Percentiles rank a stretch among this genome's conserved stretches.
These are phyloP conservation scores for Podospora pseudopauciseta DNA, from an alignment of 495 filamentous ascomycete species.

Conservation along the genomic window DNA sequence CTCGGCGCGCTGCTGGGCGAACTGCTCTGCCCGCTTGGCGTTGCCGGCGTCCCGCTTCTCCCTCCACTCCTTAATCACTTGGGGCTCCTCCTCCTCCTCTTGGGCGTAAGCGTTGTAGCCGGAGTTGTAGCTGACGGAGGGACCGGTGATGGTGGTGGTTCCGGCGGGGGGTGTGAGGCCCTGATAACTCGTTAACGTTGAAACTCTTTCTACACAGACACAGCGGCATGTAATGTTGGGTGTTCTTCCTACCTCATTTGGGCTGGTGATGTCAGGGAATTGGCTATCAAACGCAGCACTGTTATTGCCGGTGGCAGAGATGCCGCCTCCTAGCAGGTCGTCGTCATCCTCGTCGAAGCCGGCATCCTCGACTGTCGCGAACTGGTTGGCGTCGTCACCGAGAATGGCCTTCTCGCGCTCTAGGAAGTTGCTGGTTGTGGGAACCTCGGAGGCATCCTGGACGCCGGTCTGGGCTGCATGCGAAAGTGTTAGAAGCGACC, in stretches of 20 bases:
- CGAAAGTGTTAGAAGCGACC: conserved; percentile 27
- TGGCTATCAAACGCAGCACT: conserved; percentile 76
- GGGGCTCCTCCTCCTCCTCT: conserved; percentile 78
- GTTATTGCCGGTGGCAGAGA: conserved; percentile 53
- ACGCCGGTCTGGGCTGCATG: conserved; percentile 43
- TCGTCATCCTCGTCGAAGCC: conserved; percentile 63
- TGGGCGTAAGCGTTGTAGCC: conserved; percentile 51
- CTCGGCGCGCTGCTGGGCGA: conserved; percentile 69
- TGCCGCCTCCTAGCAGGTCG: conserved; percentile 69
- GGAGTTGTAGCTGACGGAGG: conserved; percentile 66
- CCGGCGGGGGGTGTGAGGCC: conserved; percentile 81
- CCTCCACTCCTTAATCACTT: conserved; percentile 88
- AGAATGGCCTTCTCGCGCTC: conserved; percentile 82
- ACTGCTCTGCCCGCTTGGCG: conserved; percentile 71
- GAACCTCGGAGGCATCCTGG: conserved; percentile 38
- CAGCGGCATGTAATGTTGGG: background rate
- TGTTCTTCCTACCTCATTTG: conserved; percentile 65
- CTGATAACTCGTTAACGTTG: conserved; percentile 44
- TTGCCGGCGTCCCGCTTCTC: conserved; percentile 76
- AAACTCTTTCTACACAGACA: conserved; percentile 9
- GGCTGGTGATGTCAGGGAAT: conserved; percentile 77
- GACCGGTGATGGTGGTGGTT: conserved; percentile 86
- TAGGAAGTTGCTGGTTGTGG: conserved; percentile 73
- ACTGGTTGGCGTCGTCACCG: conserved; percentile 89
- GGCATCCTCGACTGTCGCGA: conserved; percentile 74